Evolutionary conservation across 345 rosid species (phyloP), one percentile per base, ranked within the genome.

Genomic region (Anacardium occidentale): DNA sequence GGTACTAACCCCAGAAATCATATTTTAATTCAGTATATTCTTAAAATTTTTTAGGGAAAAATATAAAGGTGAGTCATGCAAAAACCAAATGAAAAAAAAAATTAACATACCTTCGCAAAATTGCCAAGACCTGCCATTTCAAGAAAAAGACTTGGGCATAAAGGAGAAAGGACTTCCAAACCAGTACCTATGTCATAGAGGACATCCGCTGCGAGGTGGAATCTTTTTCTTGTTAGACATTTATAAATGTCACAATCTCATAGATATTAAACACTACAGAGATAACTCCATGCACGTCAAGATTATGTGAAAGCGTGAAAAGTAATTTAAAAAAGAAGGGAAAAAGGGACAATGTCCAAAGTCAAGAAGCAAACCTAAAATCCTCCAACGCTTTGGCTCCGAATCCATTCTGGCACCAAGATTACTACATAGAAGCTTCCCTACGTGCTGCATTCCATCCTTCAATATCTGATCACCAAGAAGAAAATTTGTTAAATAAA

Each of bases 391-490:
- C 77, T 92, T 95, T 2, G 99, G 98, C 72, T 95, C 98, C 3
- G 98, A 95, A 70, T 92, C 98, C 98, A 92, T 95, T 84, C 98
- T 90, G 52, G 97, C 93, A 76, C 99, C 99, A 75, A 92, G 84
- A 83, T 85, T 91, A 77, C 97, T 95, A 84, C 94, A 91, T 74
- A 95, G 83, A 29, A 95, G 88, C 77, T 95, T 95, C 51, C 99
- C 99, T 40, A 83, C 81, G 44, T 95, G 99, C 78, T 95, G 97
- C 99, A 95, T 95, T 62, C 98, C 99, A 83, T 91, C 99, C 77
- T 89, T 95, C 71, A 95, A 64, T 66, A 95, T 87, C 99, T 95
- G 83, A 56, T 34, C 74, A 54, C 44, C 76, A 70, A 75, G 57
- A 48, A 1, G 42, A 42, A 50, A 59, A 25, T 12, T 32, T 29